These are phyloP conservation scores for Cyphellophora europaea DNA, from an alignment of 2,329 filamentous ascomycete species.

Conservation along the genomic window DNA sequence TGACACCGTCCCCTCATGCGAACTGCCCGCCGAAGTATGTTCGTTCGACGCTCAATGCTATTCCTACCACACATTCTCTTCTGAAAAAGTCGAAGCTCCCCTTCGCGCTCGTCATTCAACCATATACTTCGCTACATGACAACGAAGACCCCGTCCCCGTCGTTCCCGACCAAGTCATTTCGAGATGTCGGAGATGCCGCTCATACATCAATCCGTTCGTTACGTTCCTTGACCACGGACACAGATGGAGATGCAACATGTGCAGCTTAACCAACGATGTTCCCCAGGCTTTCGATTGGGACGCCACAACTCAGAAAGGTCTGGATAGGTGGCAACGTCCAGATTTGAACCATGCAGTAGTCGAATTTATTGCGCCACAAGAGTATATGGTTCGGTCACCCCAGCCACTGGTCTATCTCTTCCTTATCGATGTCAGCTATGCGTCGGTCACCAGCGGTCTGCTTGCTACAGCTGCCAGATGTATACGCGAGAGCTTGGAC, in stretches of 20 bases:
- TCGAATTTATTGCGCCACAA: conserved; percentile 94
- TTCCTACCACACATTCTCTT: conserved; percentile 83
- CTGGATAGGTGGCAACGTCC: conserved; percentile 86
- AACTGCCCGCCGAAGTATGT: conserved; percentile 94
- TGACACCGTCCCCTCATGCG: conserved; percentile 80
- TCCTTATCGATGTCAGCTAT: conserved; percentile 91
- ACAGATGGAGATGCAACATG: conserved; percentile 99
- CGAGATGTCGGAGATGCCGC: conserved; percentile 86
- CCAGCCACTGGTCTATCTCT: conserved; percentile 89
- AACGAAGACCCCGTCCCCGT: conserved; percentile 84
- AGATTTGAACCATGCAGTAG: conserved; percentile 91
- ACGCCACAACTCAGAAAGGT: conserved; percentile 79
- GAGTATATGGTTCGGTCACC: conserved; percentile 99
- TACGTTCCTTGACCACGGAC: conserved; percentile 90
- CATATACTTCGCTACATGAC: conserved; percentile 87
- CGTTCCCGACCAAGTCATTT: conserved; percentile 94
- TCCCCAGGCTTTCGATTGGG: conserved; percentile 98
- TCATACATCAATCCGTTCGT: conserved; percentile 98
- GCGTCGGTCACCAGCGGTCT: conserved; percentile 82
- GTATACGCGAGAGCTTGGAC: conserved; percentile 89
- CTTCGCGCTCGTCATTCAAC: conserved; percentile 91
- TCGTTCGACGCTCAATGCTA: conserved; percentile 86
- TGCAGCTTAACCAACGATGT: conserved; percentile 98
- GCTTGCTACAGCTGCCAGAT: conserved; percentile 82
- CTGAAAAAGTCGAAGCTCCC: conserved; percentile 96